Base-by-base conservation (phyloP, 2,329 filamentous ascomycete genomes). In the Nothophaeocryptopus gaeumannii region DNA sequence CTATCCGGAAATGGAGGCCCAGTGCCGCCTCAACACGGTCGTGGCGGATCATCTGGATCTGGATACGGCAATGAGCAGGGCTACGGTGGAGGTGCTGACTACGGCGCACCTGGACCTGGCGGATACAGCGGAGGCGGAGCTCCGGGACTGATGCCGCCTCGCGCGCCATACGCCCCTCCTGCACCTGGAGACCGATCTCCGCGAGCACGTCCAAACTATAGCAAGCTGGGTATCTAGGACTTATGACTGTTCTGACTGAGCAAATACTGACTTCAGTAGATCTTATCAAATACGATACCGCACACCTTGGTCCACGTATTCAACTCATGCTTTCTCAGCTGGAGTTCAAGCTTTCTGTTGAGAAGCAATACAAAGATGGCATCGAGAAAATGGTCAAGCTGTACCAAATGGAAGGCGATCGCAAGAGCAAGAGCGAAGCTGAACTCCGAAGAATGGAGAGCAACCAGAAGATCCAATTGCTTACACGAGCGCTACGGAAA, bases 331-430 rank as follows among this genome's bases (percentile, higher is more conserved):
- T 99, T 66, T 95, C 93, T 40, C 93, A 99, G 71, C 85, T 99
- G 57, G 90, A 97, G 72, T 99, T 99, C 77, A 99, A 99, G 75
- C 81, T 99, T 54, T 96, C 93, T 60, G 93, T 99, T 26, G 93
- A 99, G 70, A 95, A 96, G 69, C 93, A 99, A 73, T 99, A 99
- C 72, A 90, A 97, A 59, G 95, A 95, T 66, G 93, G 93, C 55
- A 93, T 99, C 62, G 93, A 99, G 72, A 99, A 99, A 76, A 97
- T 99, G 93, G 89, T 96, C 39, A 89, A 93, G 69, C 78, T 99
- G 32, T 99, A 99, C 68, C 85, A 93, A 67, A 93, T 97, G 80
- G 93, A 97, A 70, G 92, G 93, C 29, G 93, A 99, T 68, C 85
- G 91, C 62, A 96, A 96, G 77, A 97, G 92, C 74, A 89, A 87